Evolutionary conservation across 2,329 filamentous ascomycete genomes (phyloP), one percentile per base, ranked within the genome.

Genomic region (Daldinia sp.): DNA sequence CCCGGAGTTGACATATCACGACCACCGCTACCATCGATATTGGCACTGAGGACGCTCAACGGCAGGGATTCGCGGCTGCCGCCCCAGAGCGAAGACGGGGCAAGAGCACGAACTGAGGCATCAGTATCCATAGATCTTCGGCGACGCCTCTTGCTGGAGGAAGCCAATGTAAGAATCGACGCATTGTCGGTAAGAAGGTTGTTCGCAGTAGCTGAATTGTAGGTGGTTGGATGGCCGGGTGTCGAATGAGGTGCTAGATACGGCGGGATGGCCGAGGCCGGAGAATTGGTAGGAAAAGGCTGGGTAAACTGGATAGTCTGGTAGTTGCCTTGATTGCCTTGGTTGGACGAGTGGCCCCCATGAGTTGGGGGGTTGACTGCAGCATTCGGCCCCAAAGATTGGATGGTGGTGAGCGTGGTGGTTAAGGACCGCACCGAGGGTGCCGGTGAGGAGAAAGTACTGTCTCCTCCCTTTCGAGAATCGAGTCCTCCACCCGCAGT

Each of bases 371-470:
- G 73, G 60, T 76, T 79, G 61, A 76, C 76, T 56, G 77, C 80
- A 20, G 84, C 85, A 60, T 87, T 88, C 4, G 89, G 88, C 3
- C 88, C 87, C 69, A 89, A 84, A 0, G 93, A 95, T 75, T 95
- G 93, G 66, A 97, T 94, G 0, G 93, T 97, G 0, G 93, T 96
- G 62, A 97, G 84, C 1, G 93, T 96, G 0, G 93, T 96, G 1
- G 93, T 93, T 60, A 97, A 83, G 2, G 92, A 95, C 68, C 90
- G 90, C 54, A 93, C 89, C 6, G 92, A 95, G 28, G 92, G 92
- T 37, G 92, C 91, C 1, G 93, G 92, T 12, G 92, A 94, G 18
- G 92, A 94, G 78, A 95, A 95, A 41, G 92, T 94, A 82, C 89
- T 91, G 79, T 90, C 88, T 61, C 85, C 91, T 63, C 93, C 93